Evolutionary conservation across 192 early-diverging fungal genomes (phyloP).

Genomic region (Coemansia sp.): DNA sequence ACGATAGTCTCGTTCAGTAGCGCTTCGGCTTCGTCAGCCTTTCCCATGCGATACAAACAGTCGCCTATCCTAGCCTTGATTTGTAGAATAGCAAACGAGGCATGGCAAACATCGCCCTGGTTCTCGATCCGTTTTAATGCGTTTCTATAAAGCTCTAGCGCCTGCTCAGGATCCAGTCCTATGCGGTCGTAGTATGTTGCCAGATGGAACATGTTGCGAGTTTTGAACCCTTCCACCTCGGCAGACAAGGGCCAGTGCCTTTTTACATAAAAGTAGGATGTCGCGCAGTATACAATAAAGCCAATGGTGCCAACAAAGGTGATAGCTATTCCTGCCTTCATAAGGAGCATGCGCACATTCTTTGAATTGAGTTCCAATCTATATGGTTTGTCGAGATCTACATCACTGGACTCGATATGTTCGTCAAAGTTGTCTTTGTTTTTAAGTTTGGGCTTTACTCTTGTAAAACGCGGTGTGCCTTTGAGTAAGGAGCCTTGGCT

Average conservation of each 20-base stretch:
- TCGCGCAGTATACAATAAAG: slow-evolving; percentile 19
- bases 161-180: slow-evolving; percentile 14
- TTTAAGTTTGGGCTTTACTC: slow-evolving; percentile 18
- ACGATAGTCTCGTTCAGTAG: slow-evolving; percentile 16
- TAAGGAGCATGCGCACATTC: slow-evolving; percentile 12
- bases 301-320: slow-evolving; percentile 17
- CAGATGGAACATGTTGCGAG: slow-evolving; percentile 28
- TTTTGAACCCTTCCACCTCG: slow-evolving; percentile 14
- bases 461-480: slow-evolving; percentile 42
- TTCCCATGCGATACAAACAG: slow-evolving; percentile 23
- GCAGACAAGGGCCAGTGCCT: slow-evolving; percentile 28
- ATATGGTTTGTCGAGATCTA: background rate
- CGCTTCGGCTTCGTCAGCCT: slow-evolving; percentile 8
- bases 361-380: slow-evolving; percentile 15
- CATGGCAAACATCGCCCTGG: background rate
- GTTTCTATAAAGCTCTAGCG: slow-evolving; percentile 20
- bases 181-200: slow-evolving; percentile 38
- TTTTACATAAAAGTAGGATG: slow-evolving; percentile 29
- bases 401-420: slow-evolving; percentile 8
- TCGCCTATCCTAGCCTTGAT: slow-evolving; percentile 35
- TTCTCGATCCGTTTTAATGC: slow-evolving; percentile 19
- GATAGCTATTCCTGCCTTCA: slow-evolving; percentile 9
- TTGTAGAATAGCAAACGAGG: slow-evolving; percentile 24
- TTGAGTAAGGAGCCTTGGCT: slow-evolving; percentile 30
- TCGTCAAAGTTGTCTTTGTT: background rate